Conservation (phyloP, 2,329 filamentous ascomycete species). For the Gaeumannomyces sp. region DNA sequence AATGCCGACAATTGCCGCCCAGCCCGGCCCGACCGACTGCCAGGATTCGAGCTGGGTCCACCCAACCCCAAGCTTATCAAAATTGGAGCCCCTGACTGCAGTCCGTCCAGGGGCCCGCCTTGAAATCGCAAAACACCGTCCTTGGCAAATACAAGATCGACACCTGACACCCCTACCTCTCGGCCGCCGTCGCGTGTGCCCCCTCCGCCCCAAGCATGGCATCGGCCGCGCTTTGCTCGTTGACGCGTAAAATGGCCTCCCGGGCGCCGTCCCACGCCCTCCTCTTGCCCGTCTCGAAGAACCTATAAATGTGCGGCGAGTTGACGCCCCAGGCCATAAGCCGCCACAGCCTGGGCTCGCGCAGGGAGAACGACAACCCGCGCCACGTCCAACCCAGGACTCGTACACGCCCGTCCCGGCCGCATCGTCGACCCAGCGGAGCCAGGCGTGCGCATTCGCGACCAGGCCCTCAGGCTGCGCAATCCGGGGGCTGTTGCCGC, state of each 20-base stretch:
- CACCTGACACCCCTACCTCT: neutral
- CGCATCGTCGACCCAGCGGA: slow-evolving; percentile 13
- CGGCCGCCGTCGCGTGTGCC: neutral
- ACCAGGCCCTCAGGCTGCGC: slow-evolving; percentile 9
- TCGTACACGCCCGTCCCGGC: slow-evolving; percentile 16
- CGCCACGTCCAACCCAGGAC: slow-evolving; percentile 15
- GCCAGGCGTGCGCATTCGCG: slow-evolving; percentile 14
- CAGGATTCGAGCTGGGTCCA: too few relatives aligned
- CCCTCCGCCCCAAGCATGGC: neutral
- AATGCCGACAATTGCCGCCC: too few relatives aligned
- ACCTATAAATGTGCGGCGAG: slow-evolving; percentile 15
- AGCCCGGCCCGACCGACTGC: too few relatives aligned
- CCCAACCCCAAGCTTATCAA: too few relatives aligned
- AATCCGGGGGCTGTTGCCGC: neutral
- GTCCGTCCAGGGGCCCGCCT: too few relatives aligned
- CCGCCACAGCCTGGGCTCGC: slow-evolving; percentile 14
- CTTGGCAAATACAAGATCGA: too few relatives aligned
- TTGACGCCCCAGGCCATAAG: slow-evolving; percentile 15
- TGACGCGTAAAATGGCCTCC: slow-evolving; percentile 1
- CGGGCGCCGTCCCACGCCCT: slow-evolving; percentile 15
- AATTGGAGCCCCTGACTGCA: too few relatives aligned
- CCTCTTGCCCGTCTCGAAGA: slow-evolving; percentile 17
- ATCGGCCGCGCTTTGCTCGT: slow-evolving; percentile 1
- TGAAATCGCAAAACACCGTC: too few relatives aligned
- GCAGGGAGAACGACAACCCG: slow-evolving; percentile 15